Base-by-base conservation (phyloP, 1,284 basidiomycete genomes). In the Tetrapyrgos nigripes region DNA sequence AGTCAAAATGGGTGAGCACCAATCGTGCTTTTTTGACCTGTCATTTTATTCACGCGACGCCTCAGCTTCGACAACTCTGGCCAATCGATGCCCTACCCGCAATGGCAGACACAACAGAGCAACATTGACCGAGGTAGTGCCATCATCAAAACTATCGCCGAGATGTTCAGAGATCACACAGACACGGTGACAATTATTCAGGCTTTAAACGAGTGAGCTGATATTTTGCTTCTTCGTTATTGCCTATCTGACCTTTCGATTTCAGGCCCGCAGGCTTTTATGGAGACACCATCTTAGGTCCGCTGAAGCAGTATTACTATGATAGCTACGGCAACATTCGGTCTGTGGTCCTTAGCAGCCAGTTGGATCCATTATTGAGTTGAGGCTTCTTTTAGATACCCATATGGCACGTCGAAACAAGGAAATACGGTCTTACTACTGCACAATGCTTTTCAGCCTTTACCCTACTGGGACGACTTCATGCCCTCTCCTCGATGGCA, bases 11-110 rank as follows among this genome's bases (percentile, higher is more conserved):
- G 89, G 88, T 88, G 62, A 45, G 79, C n/a, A n/a, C n/a, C n/a
- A n/a, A n/a, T n/a, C n/a, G 71, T 37, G 23, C 35, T 53, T n/a
- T 70, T 37, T 51, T 28, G 58, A 17, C 35, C n/a, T 48, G 8
- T 44, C 24, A 33, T 19, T 35, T 24, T 55, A 14, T n/a, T 51
- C 46, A 3, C 57, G 47, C 31, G 52, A 27, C 59, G n/a, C 37
- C 26, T 50, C 17, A 91, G 89, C n/a, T 94, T 87, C 68, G 95
- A 96, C 71, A 96, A 96, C 71, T 93, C 91, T 45, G 96, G 96
- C 10, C 88, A 89, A 44, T 83, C 78, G 55, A 80, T 88, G 53
- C 65, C 77, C 17, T 81, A 68, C 59, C 89, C 92, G 71, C 65
- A 76, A 31, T 97, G 94, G 95, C 88, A 92, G 13, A 81, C 82